Evolutionary conservation across 2,329 filamentous ascomycete genomes (phyloP).

Genomic region (Sordariomycetes sp.): DNA sequence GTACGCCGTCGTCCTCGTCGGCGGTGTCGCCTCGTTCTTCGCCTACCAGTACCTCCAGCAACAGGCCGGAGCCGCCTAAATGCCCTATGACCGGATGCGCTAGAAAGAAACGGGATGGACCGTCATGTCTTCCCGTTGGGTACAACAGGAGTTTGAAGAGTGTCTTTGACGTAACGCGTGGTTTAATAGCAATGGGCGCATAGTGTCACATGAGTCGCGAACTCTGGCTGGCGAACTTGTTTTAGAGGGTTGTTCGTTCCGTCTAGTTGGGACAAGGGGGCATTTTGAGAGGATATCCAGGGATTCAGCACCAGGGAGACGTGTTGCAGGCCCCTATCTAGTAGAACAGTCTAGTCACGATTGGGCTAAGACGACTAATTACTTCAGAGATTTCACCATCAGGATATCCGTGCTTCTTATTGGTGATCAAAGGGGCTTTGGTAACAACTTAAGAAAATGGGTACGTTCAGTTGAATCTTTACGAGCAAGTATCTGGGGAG

Average conservation of each 20-base stretch:
- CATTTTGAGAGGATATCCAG: background rate
- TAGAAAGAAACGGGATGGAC: background rate
- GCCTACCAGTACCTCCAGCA: slow-evolving; percentile 77
- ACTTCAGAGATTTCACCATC: background rate
- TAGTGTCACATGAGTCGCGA: background rate
- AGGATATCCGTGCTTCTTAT: background rate
- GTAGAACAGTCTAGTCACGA: background rate
- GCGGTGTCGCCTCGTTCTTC: slow-evolving; percentile 65
- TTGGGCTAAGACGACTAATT: background rate
- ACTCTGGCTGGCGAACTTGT: background rate
- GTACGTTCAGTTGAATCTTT: too few relatives aligned
- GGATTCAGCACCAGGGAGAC: background rate
- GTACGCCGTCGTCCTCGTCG: slow-evolving; percentile 71
- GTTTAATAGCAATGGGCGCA: background rate
- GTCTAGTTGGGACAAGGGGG: background rate
- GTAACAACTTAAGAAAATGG: too few relatives aligned
- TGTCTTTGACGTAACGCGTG: background rate
- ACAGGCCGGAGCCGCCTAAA: slow-evolving; percentile 17
- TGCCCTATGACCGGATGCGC: background rate
- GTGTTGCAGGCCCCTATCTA: background rate
- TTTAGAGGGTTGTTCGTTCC: background rate
- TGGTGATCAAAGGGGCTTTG: background rate
- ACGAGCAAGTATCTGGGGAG: too few relatives aligned
- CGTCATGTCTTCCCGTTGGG: background rate
- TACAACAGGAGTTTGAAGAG: background rate